phyloP scores from a whole-genome alignment of 495 filamentous ascomycete genomes.

The Poronia punctata region DNA sequence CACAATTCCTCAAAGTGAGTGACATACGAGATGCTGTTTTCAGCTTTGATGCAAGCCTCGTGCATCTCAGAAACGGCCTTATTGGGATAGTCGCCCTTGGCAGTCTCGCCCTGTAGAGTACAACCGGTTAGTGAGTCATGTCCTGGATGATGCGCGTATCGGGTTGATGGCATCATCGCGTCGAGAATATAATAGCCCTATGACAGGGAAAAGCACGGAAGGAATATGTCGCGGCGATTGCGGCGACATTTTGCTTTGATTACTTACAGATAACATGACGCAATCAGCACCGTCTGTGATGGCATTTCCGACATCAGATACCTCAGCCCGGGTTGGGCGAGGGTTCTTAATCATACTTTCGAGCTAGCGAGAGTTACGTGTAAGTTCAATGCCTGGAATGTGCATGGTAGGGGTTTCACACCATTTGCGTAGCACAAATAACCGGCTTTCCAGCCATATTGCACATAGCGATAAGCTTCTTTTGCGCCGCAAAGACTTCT shows the following conservation, averaged over 20 bases:
- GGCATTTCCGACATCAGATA: slow-evolving; percentile 96
- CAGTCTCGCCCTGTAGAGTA: slow-evolving; percentile 66
- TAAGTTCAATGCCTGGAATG: too few relatives aligned
- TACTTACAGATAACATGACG: slow-evolving; percentile 78
- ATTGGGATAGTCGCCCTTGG: slow-evolving; percentile 89
- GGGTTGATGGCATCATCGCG: too few relatives aligned
- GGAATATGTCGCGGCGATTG: too few relatives aligned
- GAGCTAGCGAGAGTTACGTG: slow-evolving; percentile 32
- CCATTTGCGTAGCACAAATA: slow-evolving; percentile 70
- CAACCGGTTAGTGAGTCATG: slow-evolving; percentile 5
- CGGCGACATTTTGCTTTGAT: too few relatives aligned
- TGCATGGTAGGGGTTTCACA: neutral
- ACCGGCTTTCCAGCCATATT: slow-evolving; percentile 98
- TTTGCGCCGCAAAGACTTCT: slow-evolving; percentile 98
- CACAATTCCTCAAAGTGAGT: slow-evolving; percentile 94
- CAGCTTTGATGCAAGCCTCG: slow-evolving; percentile 90
- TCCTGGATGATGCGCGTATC: too few relatives aligned
- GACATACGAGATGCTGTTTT: slow-evolving; percentile 93
- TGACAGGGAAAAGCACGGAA: too few relatives aligned
- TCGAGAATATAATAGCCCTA: too few relatives aligned
- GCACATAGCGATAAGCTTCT: slow-evolving; percentile 99
- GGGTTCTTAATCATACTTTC: slow-evolving; percentile 99
- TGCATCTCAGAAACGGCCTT: slow-evolving; percentile 97
- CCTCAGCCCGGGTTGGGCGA: slow-evolving; percentile 93
- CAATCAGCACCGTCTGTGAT: slow-evolving; percentile 97